Base-by-base conservation (phyloP, 78 protist species). In the Dictyostelium citrinum region DNA sequence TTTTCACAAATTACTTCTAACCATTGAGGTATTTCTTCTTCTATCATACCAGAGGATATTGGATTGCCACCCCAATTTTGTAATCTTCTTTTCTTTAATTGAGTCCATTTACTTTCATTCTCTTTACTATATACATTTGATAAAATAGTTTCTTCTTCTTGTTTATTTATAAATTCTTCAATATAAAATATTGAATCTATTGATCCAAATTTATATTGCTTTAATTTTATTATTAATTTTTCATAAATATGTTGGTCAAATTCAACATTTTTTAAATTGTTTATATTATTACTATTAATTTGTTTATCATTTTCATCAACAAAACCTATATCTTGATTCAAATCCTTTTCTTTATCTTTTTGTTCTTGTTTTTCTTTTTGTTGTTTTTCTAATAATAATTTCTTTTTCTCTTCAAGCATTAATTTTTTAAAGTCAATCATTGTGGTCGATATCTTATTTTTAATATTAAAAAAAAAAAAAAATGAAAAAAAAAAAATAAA, bases 1-100 rank as follows among this genome's bases (percentile, higher is more conserved):
- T 43, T 39, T 14, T 78, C 58, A 49, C 90, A 74, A 17, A 81
- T 41, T 29, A 10, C 11, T 33, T 60, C 60, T 20, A 90, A 81
- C 95, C 95, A 90, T 11, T 11, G 17, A 7, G 95, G 95, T 70
- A 90, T 33, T 7, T 41, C n/a, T 46, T 82, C 90, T 16, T 43
- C 82, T 24, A 81, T 35, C 95, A 90, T 90, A 11, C 95, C 95
- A 22, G 31, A 20, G 39, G 90, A 41, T 12, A 55, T 37, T 43
- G 95, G 95, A 49, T 90, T 41, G 8, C 95, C 95, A 46, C 95
- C 95, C 95, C 95, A 90, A 61, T 90, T 90, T 43, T 90, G 95
- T 31, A 90, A 35, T 70, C 95, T 79, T 83, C 95, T 90, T 67
- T 31, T 83, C 20, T 90, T 90, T 41, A 90, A 74, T 35, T 90